Percentiles rank a stretch among this genome's conserved stretches.
Conservation (phyloP, 2,329 filamentous ascomycete genomes). For the Myriangium duriaei region DNA sequence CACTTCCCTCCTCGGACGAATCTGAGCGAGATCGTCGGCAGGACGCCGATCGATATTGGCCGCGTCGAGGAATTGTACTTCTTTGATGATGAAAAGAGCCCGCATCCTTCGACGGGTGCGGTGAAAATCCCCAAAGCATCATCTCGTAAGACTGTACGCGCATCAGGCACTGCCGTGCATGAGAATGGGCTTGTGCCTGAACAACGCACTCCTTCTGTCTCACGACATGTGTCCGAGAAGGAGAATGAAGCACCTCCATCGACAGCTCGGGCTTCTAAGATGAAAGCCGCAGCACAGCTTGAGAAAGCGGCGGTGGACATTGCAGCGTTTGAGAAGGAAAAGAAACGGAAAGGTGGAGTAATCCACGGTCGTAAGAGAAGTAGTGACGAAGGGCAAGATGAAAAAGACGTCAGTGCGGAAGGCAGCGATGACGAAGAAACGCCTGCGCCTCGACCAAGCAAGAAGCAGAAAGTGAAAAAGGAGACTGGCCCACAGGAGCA, state of each 20-base stretch:
- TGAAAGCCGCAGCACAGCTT: slow-evolving; percentile 63
- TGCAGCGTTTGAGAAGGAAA: slow-evolving; percentile 83
- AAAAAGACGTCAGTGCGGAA: slow-evolving; percentile 27
- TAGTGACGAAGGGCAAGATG: slow-evolving; percentile 27
- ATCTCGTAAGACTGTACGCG: slow-evolving; percentile 14
- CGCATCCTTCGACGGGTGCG: slow-evolving; percentile 6
- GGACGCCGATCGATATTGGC: slow-evolving; percentile 66
- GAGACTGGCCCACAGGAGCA: slow-evolving; percentile 31
- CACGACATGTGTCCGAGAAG: slow-evolving; percentile 36
- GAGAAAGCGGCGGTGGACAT: slow-evolving; percentile 74
- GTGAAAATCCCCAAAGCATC: slow-evolving; percentile 10
- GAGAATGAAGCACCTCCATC: slow-evolving; percentile 74
- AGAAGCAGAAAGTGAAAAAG: slow-evolving; percentile 35
- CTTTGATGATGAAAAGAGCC: slow-evolving; percentile 18
- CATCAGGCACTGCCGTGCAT: slow-evolving; percentile 11
- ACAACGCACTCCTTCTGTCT: neutral
- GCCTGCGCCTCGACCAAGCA: slow-evolving; percentile 31
- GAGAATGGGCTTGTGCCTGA: slow-evolving; percentile 6
- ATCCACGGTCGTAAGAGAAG: slow-evolving; percentile 43
- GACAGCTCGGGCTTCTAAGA: slow-evolving; percentile 69
- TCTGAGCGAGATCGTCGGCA: slow-evolving; percentile 81
- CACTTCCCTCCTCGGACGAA: slow-evolving; percentile 85
- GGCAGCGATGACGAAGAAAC: slow-evolving; percentile 32
- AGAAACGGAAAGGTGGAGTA: slow-evolving; percentile 62
- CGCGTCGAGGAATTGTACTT: slow-evolving; percentile 60